Conservation (phyloP, 2,329 filamentous ascomycete genomes). For the Sclerotinia nivalis region DNA sequence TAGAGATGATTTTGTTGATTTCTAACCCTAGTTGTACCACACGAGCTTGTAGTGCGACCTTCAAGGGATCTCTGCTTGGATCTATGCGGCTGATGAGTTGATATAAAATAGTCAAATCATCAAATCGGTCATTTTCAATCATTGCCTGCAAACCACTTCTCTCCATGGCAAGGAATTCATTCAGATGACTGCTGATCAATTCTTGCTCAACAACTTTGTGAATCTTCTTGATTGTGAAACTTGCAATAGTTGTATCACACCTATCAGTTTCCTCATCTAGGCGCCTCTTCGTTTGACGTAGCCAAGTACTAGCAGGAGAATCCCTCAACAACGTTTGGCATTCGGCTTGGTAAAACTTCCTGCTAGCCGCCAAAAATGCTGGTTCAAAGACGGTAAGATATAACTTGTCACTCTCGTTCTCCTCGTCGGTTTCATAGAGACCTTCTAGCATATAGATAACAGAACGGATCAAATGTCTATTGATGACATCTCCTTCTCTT, state of each 20-base stretch:
- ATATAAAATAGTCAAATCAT: conserved; percentile 80
- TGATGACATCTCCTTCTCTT: conserved; percentile 83
- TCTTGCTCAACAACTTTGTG: conserved; percentile 75
- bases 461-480: conserved; percentile 77
- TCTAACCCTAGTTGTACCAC: conserved; percentile 79
- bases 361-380: conserved; percentile 70
- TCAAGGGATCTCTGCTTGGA: conserved; percentile 67
- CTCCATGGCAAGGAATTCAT: conserved; percentile 81
- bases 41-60: conserved; percentile 68
- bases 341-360: conserved; percentile 73
- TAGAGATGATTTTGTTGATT: conserved; percentile 69
- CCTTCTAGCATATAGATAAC: conserved; percentile 88
- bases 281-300: conserved; percentile 71
- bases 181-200: conserved; percentile 74
- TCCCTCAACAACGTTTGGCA: conserved; percentile 73
- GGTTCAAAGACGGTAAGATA: conserved; percentile 84
- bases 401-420: conserved; percentile 75
- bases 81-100: conserved; percentile 78
- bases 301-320: conserved; percentile 79
- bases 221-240: conserved; percentile 71
- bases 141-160: conserved; percentile 82
- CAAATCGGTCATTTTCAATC: conserved; percentile 83
- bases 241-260: conserved; percentile 78
- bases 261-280: conserved; percentile 80
- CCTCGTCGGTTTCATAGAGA: conserved; percentile 78